A percentile compares a stretch with the other conserved stretches of the same genome.
phyloP scores from a whole-genome alignment of 228 moss, liverwort and hornwort species.

The Sphagnum fallax region DNA sequence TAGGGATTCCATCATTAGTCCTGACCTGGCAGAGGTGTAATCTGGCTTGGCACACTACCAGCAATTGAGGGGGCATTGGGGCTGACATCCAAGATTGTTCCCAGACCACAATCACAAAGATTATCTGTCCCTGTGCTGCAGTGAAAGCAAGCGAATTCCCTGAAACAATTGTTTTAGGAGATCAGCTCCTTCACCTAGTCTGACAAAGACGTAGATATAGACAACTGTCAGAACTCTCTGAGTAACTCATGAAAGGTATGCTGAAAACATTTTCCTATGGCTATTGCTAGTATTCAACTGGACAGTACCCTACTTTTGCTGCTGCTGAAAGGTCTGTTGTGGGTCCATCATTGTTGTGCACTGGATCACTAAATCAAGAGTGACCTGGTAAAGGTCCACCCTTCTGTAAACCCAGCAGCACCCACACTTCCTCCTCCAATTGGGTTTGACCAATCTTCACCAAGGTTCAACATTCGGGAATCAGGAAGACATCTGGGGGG shows the following conservation, averaged over 20 bases:
- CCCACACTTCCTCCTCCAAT: constrained; percentile 36
- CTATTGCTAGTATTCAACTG: constrained; percentile 54
- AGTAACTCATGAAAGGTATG: constrained; percentile 27
- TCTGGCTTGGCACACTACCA: neutral
- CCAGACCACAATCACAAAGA: constrained; percentile 36
- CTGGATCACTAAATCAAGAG: constrained; percentile 32
- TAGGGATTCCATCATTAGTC: neutral
- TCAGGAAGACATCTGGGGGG: constrained; percentile 15
- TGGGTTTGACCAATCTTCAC: constrained; percentile 80
- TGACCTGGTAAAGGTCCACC: constrained; percentile 53
- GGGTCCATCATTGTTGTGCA: constrained; percentile 40
- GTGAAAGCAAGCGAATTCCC: constrained; percentile 39
- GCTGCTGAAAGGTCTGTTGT: constrained; percentile 32
- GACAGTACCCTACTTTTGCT: constrained; percentile 46
- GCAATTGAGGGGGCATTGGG: neutral
- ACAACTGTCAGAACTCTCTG: no score
- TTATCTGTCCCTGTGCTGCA: constrained; percentile 53
- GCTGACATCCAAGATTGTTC: no score
- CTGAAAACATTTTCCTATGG: constrained; percentile 37
- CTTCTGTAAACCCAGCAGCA: constrained; percentile 35
- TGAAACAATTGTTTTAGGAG: constrained; percentile 3
- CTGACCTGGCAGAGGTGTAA: neutral
- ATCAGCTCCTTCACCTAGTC: no score
- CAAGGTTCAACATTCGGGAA: constrained; percentile 48
- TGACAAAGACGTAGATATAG: no score